A percentile compares a stretch with the other conserved stretches of the same genome.
Conservation (phyloP, 495 filamentous ascomycete species). For the Aspergillus baeticus region DNA sequence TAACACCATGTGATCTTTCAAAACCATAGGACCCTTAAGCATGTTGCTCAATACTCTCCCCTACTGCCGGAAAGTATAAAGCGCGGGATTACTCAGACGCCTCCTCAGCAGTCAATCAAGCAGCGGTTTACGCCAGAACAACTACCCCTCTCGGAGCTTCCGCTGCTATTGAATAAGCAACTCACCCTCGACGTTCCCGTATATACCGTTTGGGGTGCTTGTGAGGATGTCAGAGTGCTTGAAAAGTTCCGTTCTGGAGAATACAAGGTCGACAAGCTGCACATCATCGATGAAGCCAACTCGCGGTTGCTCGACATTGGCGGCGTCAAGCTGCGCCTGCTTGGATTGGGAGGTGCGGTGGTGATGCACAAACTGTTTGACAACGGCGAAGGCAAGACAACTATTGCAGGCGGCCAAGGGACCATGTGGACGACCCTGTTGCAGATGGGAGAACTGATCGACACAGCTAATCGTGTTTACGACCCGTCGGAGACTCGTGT, state of each 20-base stretch:
- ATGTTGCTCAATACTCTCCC: slow-evolving; percentile 98
- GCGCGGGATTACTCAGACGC: slow-evolving; percentile 72
- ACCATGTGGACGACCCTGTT: slow-evolving; percentile 99
- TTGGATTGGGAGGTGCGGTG: slow-evolving; percentile 92
- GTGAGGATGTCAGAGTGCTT: slow-evolving; percentile 95
- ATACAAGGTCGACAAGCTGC: slow-evolving; percentile 96
- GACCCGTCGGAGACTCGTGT: slow-evolving; percentile 98
- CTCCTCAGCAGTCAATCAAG: slow-evolving; percentile 69
- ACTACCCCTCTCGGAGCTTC: slow-evolving; percentile 91
- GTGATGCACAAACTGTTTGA: slow-evolving; percentile 99
- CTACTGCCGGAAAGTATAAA: slow-evolving; percentile 85
- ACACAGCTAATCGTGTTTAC: slow-evolving; percentile 97
- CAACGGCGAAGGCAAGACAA: slow-evolving; percentile 96
- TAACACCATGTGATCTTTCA: slow-evolving; percentile 9
- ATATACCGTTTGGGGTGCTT: slow-evolving; percentile 99
- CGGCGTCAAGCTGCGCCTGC: slow-evolving; percentile 91
- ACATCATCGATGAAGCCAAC: slow-evolving; percentile 97
- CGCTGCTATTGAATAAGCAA: slow-evolving; percentile 84
- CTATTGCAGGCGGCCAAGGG: slow-evolving; percentile 96
- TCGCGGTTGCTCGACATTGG: slow-evolving; percentile 92
- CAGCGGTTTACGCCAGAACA: slow-evolving; percentile 74
- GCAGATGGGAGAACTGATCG: slow-evolving; percentile 98
- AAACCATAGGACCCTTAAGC: slow-evolving; percentile 81
- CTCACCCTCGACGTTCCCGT: slow-evolving; percentile 92
- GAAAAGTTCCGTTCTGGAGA: slow-evolving; percentile 98